A percentile compares a stretch with the other conserved stretches of the same genome.
Conservation (phyloP, 106 monocot genomes). For the Allium sativum region DNA sequence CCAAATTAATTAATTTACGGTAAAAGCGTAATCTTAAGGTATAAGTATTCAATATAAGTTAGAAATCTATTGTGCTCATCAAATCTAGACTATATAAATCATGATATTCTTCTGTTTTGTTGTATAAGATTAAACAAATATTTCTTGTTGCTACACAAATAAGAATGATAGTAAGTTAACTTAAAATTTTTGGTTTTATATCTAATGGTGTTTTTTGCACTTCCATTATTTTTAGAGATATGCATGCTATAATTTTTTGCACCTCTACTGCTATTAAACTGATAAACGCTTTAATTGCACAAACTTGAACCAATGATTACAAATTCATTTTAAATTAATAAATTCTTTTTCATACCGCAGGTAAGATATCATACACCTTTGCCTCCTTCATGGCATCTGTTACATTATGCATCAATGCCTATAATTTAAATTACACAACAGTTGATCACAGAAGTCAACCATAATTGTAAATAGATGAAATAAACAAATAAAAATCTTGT, state of each 20-base stretch:
- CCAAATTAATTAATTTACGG: too few species aligned
- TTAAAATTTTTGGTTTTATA: background rate
- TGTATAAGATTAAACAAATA: too few species aligned
- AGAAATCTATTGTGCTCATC: too few species aligned
- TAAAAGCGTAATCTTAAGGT: too few species aligned
- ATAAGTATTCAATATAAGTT: too few species aligned
- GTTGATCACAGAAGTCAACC: background rate
- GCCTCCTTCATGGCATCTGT: conserved; percentile 67
- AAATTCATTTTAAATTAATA: background rate
- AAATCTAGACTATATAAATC: too few species aligned
- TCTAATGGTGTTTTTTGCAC: background rate
- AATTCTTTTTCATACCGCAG: conserved; percentile 19
- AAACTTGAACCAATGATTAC: background rate
- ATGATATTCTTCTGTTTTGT: too few species aligned
- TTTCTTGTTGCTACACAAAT: too few species aligned
- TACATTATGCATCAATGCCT: conserved; percentile 47
- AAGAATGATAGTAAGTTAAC: background rate
- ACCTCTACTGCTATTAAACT: background rate
- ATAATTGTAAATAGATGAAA: background rate
- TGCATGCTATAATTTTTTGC: background rate
- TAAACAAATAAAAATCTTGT: background rate
- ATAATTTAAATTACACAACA: background rate
- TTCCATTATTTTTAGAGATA: background rate
- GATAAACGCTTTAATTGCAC: background rate
- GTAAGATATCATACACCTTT: conserved; percentile 59